Conservation (phyloP, 148 eudicot genomes). For the Oxyria digyna region DNA sequence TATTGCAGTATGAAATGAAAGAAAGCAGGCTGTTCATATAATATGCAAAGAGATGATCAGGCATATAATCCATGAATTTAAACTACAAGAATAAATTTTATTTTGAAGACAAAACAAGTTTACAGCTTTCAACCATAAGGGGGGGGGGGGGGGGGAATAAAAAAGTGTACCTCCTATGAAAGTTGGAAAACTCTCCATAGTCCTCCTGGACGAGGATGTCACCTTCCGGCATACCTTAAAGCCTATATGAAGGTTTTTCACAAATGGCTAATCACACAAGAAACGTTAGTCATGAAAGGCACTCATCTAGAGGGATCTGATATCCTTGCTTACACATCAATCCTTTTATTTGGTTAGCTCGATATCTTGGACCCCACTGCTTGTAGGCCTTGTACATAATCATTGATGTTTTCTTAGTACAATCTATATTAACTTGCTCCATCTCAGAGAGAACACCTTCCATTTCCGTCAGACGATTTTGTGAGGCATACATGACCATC, state of each 20-base stretch:
- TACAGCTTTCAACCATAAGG: not conserved
- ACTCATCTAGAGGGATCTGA: slow-evolving; percentile 20
- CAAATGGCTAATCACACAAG: not conserved
- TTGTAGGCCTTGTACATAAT: slow-evolving; percentile 44
- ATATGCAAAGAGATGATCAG: not conserved
- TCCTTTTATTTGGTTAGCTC: slow-evolving; percentile 47
- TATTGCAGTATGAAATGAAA: no score
- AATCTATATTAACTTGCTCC: slow-evolving; percentile 27
- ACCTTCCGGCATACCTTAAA: not conserved
- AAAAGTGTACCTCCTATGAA: not conserved
- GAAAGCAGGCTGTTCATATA: not conserved
- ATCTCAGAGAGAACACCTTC: slow-evolving; percentile 69
- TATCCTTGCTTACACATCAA: slow-evolving; percentile 65
- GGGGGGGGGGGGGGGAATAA: not conserved
- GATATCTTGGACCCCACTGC: slow-evolving; percentile 27
- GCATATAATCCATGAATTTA: not conserved
- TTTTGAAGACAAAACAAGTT: not conserved
- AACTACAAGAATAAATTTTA: not conserved
- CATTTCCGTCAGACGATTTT: slow-evolving; percentile 66
- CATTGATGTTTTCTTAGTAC: slow-evolving; percentile 34
- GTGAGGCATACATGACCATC: slow-evolving; percentile 60
- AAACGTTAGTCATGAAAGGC: slow-evolving; percentile 9
- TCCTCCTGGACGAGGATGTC: not conserved
- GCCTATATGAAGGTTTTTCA: not conserved
- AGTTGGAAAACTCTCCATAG: not conserved